Conservation (phyloP, 768 basidiomycete species). For the Trametopsis cervina region DNA sequence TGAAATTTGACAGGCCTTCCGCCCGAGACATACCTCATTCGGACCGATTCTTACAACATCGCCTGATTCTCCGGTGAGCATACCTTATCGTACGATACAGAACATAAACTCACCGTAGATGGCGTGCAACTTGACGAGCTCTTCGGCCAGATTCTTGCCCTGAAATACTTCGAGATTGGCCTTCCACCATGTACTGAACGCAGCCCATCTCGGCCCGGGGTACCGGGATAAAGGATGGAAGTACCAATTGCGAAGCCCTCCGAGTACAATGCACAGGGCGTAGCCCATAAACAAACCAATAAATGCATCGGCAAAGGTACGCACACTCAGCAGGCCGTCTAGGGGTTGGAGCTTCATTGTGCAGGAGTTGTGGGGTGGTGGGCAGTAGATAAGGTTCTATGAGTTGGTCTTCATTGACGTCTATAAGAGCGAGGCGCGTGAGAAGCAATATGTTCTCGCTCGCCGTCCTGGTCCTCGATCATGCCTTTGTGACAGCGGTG, state of each 20-base stretch:
- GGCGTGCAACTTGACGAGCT: conserved; percentile 30
- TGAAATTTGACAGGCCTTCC: background rate
- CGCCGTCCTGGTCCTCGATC: no score
- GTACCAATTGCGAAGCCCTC: conserved; percentile 6
- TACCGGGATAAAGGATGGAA: conserved; percentile 16
- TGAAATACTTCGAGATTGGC: conserved; percentile 13
- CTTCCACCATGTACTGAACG: conserved; percentile 13
- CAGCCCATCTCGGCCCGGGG: conserved; percentile 18
- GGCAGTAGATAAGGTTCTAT: no score
- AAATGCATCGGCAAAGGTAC: no score
- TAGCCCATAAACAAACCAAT: no score
- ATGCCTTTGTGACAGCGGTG: no score
- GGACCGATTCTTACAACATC: conserved; percentile 31
- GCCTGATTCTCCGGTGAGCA: conserved; percentile 22
- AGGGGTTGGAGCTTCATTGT: no score
- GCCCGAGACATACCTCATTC: conserved; percentile 28
- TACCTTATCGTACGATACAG: background rate
- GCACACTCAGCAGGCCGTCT: no score
- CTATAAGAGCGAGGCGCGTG: no score
- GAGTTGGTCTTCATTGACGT: no score
- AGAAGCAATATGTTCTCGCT: no score
- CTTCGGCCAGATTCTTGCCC: conserved; percentile 19
- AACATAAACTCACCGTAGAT: conserved; percentile 27
- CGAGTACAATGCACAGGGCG: no score
- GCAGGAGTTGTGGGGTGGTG: no score